These are phyloP conservation scores for Lolium rigidum DNA, from an alignment of 176 grass and related monocot genomes.

Conservation along the genomic window DNA sequence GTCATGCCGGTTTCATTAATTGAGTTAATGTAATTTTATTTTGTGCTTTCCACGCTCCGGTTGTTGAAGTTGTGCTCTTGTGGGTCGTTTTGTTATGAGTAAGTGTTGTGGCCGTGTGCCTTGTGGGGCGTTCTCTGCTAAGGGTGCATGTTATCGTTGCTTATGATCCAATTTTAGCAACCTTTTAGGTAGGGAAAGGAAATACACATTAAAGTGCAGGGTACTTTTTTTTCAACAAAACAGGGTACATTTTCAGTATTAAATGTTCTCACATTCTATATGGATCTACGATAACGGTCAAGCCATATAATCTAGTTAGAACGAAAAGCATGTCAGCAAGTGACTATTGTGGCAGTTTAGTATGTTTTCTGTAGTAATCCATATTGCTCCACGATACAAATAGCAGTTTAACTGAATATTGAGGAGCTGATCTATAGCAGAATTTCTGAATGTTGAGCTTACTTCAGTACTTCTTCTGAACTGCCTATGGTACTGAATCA, in stretches of 20 bases:
- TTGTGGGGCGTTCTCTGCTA: constrained; percentile 41
- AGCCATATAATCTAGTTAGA: no score
- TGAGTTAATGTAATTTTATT: neutral
- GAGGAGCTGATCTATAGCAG: neutral
- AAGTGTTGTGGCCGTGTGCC: constrained; percentile 31
- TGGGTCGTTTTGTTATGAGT: constrained; percentile 27
- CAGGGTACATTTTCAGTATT: no score
- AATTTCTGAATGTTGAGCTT: neutral
- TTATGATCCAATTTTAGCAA: neutral
- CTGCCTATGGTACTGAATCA: neutral
- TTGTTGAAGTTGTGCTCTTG: neutral
- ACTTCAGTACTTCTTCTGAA: neutral
- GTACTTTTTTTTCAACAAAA: no score
- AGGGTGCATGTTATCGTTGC: constrained; percentile 17
- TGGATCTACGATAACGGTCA: no score
- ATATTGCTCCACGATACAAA: neutral
- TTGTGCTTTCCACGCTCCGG: constrained; percentile 15
- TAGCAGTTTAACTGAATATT: neutral
- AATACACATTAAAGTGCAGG: neutral
- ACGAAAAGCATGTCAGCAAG: no score
- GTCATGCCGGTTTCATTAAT: constrained; percentile 30
- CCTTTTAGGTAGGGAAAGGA: neutral
- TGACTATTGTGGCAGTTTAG: no score
- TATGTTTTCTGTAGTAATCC: neutral
- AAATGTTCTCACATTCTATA: no score